Percentiles rank a stretch among this genome's conserved stretches.
Conservation (phyloP, 2,329 filamentous ascomycete species). For the Madurella mycetomatis region DNA sequence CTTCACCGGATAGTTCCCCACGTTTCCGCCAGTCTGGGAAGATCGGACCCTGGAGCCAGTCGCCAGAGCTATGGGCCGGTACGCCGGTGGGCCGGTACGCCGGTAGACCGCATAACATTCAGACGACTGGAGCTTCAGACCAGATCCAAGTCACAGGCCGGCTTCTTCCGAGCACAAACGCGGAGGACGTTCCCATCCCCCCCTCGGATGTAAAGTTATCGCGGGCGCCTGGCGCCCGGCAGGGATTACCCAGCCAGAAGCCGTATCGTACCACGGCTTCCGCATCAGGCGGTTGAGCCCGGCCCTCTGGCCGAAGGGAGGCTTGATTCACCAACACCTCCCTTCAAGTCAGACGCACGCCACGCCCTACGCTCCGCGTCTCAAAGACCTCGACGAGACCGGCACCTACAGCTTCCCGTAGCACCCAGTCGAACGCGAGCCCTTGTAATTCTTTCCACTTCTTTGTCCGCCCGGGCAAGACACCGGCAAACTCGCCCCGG, state of each 20-base stretch:
- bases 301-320: not conserved
- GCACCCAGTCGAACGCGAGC: slow-evolving; percentile 64
- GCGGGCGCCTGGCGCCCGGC: not conserved
- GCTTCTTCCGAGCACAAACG: not conserved
- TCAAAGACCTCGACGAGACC: slow-evolving; percentile 71
- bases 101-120: not conserved
- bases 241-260: not conserved
- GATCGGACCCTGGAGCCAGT: slow-evolving; percentile 1
- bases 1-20: not conserved
- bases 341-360: slow-evolving; percentile 45
- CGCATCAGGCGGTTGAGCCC: too few species aligned
- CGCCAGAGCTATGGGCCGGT: not conserved
- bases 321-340: not conserved
- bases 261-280: too few species aligned
- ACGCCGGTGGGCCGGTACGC: too few species aligned
- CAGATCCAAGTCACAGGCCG: not conserved
- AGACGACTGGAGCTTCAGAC: slow-evolving; percentile 9
- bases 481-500: slow-evolving; percentile 52
- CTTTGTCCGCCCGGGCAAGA: slow-evolving; percentile 57
- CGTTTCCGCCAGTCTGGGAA: not conserved
- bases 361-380: slow-evolving; percentile 67
- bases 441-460: slow-evolving; percentile 71
- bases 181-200: not conserved
- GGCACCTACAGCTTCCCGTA: slow-evolving; percentile 66
- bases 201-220: not conserved